Percentiles rank a stretch among this genome's conserved stretches.
Evolutionary conservation across 495 filamentous ascomycete genomes (phyloP).

Genomic region (Hypoxylon fragiforme): DNA sequence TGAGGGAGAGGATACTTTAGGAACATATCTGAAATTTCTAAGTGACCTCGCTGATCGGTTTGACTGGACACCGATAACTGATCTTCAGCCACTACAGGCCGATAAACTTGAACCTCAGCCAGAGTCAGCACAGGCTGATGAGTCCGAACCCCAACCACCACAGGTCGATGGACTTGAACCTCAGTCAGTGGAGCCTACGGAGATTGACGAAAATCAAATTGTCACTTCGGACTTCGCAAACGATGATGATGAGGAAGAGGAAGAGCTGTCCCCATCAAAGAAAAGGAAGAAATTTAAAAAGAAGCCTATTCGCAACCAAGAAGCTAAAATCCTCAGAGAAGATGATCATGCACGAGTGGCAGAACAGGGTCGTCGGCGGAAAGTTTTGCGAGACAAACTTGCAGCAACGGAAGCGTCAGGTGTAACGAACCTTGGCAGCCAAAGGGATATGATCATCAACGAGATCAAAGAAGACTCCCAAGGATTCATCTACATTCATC

Average conservation of each 20-base stretch:
- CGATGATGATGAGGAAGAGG: not conserved
- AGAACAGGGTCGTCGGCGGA: constrained; percentile 54
- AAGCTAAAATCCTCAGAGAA: constrained; percentile 52
- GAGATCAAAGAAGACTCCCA: constrained; percentile 64
- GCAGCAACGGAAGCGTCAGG: constrained; percentile 32
- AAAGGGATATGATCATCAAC: constrained; percentile 64
- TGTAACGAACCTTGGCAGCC: constrained; percentile 33
- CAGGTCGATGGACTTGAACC: too few relatives aligned
- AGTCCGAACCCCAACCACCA: too few relatives aligned
- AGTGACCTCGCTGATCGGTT: constrained; percentile 29
- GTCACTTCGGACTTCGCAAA: not conserved
- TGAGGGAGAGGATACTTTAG: not conserved
- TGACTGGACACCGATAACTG: constrained; percentile 10
- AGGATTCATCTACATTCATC: constrained; percentile 54
- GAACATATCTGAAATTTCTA: constrained; percentile 18
- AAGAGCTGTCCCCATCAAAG: not conserved
- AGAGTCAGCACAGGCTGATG: too few relatives aligned
- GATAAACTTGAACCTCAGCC: not conserved
- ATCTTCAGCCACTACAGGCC: not conserved
- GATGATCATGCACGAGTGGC: constrained; percentile 47
- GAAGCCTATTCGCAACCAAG: constrained; percentile 48
- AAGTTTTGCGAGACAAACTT: constrained; percentile 49
- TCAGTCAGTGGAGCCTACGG: too few relatives aligned
- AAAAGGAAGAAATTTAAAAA: constrained; percentile 55
- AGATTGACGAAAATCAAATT: not conserved